Percentiles rank a stretch among this genome's conserved stretches.
Conservation (phyloP, 352 stramenopile genomes). For the Globisporangium perplexum region DNA sequence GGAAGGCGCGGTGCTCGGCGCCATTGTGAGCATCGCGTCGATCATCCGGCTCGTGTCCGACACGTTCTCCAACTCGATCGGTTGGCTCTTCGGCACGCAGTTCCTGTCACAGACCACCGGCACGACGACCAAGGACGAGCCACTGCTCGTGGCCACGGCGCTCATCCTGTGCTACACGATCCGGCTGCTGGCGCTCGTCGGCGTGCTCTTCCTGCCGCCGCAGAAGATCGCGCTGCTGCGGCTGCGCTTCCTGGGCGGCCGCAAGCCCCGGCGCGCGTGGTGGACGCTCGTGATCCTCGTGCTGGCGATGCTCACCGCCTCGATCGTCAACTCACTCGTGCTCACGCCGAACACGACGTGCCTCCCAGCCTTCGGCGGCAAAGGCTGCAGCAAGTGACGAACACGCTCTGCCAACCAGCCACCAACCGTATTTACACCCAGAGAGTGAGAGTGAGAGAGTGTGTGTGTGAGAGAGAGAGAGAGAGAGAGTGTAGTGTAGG, state of each 20-base stretch:
- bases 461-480: no score
- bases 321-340: slow-evolving; percentile 20
- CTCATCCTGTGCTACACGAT: slow-evolving; percentile 21
- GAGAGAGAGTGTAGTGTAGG: no score
- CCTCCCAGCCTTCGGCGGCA: slow-evolving; percentile 23
- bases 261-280: slow-evolving; percentile 12
- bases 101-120: slow-evolving; percentile 10
- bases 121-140: slow-evolving; percentile 18
- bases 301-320: slow-evolving; percentile 13
- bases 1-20: slow-evolving; percentile 35
- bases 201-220: slow-evolving; percentile 18
- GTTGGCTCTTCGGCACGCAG: slow-evolving; percentile 15
- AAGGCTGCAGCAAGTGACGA: slow-evolving; percentile 16
- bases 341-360: slow-evolving; percentile 28
- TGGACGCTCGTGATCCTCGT: slow-evolving; percentile 15
- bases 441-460: no score
- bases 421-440: background rate
- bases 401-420: no score
- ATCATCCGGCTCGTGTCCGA: slow-evolving; percentile 28
- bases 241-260: slow-evolving; percentile 12
- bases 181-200: slow-evolving; percentile 18
- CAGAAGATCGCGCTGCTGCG: slow-evolving; percentile 15
- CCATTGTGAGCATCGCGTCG: slow-evolving; percentile 33
- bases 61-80: slow-evolving; percentile 17
- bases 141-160: slow-evolving; percentile 23